These are phyloP conservation scores for Inga oerstediana DNA, from an alignment of 306 rosid species.

Conservation along the genomic window DNA sequence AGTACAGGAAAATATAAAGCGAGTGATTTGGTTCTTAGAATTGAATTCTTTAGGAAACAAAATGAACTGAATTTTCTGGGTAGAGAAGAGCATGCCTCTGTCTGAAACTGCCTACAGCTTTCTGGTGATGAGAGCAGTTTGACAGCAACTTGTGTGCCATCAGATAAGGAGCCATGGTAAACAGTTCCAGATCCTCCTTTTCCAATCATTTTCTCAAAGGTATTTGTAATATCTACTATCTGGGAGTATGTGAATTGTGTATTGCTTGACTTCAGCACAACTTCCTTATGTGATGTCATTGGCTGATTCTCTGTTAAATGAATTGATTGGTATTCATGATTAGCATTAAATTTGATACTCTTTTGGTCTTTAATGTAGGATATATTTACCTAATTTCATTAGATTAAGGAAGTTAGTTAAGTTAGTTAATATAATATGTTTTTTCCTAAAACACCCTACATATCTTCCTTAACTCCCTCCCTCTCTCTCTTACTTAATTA, in stretches of 20 bases:
- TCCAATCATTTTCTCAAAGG: slow-evolving; percentile 51
- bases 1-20: neutral
- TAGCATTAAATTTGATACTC: neutral
- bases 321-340: neutral
- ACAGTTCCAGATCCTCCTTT: slow-evolving; percentile 66
- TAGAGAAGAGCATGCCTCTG: slow-evolving; percentile 45
- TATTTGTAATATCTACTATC: slow-evolving; percentile 41
- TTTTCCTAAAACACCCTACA: too few relatives aligned
- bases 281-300: slow-evolving; percentile 2
- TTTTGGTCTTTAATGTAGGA: too few relatives aligned
- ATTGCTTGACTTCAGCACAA: slow-evolving; percentile 37
- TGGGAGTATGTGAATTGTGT: slow-evolving; percentile 47
- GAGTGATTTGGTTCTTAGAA: neutral
- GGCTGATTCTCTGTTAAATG: slow-evolving; percentile 15
- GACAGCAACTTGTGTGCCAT: slow-evolving; percentile 57
- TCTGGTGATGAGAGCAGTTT: slow-evolving; percentile 55
- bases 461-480: too few relatives aligned
- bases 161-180: slow-evolving; percentile 46
- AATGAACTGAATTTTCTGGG: neutral
- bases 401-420: too few relatives aligned
- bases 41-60: neutral
- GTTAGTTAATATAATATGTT: too few relatives aligned
- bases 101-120: slow-evolving; percentile 49
- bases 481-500: too few relatives aligned
- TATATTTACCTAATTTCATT: too few relatives aligned